phyloP scores from a whole-genome alignment of 257 asterid genomes.

The Solanum clarkiae region DNA sequence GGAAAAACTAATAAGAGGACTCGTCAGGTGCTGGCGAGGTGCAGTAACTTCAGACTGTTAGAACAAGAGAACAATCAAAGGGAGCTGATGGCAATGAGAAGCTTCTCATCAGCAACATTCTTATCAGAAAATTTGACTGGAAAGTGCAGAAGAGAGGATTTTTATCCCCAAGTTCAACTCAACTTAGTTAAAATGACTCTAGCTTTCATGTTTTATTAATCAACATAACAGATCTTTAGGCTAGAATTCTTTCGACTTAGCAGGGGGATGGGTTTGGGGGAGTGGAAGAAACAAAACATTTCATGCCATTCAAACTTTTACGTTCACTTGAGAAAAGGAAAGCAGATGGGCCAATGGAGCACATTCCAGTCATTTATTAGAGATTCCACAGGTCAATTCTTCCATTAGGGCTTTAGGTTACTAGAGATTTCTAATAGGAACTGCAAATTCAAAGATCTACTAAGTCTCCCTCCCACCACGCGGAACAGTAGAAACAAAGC shows the following conservation, averaged over 20 bases:
- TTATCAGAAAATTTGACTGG: background rate
- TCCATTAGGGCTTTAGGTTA: background rate
- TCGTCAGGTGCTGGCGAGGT: background rate
- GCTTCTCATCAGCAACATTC: background rate
- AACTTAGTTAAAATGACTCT: background rate
- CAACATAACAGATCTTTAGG: background rate
- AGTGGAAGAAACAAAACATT: background rate
- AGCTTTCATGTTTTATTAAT: background rate
- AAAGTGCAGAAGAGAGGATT: background rate
- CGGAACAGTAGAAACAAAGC: background rate
- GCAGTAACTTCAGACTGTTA: background rate
- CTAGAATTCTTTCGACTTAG: background rate
- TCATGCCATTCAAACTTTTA: background rate
- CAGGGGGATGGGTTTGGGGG: background rate
- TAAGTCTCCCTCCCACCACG: background rate
- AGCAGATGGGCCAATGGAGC: background rate
- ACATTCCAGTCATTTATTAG: background rate
- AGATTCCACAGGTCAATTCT: background rate
- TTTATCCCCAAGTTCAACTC: background rate
- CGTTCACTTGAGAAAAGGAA: background rate
- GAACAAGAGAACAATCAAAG: background rate
- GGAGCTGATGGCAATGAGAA: background rate
- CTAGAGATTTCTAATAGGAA: background rate
- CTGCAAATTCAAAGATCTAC: background rate
- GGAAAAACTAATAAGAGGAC: background rate